Percentiles rank a stretch among this genome's conserved stretches.
Conservation (phyloP, 306 rosid species). For the Citrullus amarus region DNA sequence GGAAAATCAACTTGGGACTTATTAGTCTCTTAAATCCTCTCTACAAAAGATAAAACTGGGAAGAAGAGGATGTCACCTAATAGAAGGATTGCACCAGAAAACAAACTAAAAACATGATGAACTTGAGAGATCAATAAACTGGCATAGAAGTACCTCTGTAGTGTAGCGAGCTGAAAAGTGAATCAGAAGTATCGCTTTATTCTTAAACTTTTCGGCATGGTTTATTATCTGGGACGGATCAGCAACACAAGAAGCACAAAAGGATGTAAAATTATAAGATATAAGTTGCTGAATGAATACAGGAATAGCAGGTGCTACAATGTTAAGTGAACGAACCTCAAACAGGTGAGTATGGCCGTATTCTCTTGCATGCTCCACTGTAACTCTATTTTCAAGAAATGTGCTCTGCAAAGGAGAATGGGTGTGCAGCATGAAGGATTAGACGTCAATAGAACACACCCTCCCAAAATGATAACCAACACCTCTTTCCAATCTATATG, state of each 20-base stretch:
- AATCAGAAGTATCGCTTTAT: constrained; percentile 50
- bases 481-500: neutral
- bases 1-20: neutral
- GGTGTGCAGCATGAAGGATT: neutral
- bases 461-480: neutral
- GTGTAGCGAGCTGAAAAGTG: constrained; percentile 39
- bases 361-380: constrained; percentile 75
- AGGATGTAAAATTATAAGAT: neutral
- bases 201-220: constrained; percentile 54
- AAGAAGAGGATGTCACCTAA: neutral
- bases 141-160: constrained; percentile 31
- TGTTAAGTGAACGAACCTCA: constrained; percentile 51
- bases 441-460: neutral
- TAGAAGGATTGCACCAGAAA: neutral
- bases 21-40: neutral
- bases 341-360: constrained; percentile 79
- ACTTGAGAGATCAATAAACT: neutral
- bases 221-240: constrained; percentile 44
- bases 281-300: neutral
- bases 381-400: constrained; percentile 48
- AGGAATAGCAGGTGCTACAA: neutral
- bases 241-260: constrained; percentile 2
- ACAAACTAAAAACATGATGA: neutral
- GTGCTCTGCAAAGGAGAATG: constrained; percentile 41
- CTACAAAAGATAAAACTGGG: neutral